phyloP scores from a whole-genome alignment of 148 eudicot species.

The Persicaria maculosa region DNA sequence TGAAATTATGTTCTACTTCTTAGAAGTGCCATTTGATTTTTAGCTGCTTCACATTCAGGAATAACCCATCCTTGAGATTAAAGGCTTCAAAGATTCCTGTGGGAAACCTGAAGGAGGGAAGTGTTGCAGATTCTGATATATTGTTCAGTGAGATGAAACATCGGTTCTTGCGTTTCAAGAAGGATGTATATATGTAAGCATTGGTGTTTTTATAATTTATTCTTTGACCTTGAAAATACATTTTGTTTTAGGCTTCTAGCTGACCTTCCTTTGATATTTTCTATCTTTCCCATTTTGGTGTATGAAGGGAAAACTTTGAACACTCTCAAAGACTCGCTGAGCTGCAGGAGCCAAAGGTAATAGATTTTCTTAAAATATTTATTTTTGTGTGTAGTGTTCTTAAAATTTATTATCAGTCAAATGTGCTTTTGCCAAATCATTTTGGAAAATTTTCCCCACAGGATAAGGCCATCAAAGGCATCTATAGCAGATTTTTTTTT shows the following conservation, averaged over 20 bases:
- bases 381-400: not conserved
- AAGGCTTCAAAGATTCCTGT: constrained; percentile 41
- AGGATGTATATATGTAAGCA: constrained; percentile 69
- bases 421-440: not conserved
- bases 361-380: not conserved
- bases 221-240: not conserved
- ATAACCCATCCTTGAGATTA: constrained; percentile 34
- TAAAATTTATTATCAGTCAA: not conserved
- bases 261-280: not conserved
- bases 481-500: too few relatives aligned
- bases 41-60: constrained; percentile 28
- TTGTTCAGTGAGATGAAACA: constrained; percentile 50
- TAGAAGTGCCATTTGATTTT: not conserved
- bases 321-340: constrained; percentile 62
- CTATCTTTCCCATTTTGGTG: constrained; percentile 4
- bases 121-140: constrained; percentile 19
- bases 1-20: constrained; percentile 2
- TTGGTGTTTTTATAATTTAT: not conserved
- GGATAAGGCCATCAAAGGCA: not conserved
- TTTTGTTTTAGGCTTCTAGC: not conserved
- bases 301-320: constrained; percentile 56
- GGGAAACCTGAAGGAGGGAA: constrained; percentile 23
- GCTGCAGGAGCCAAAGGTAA: constrained; percentile 74
- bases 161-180: constrained; percentile 70
- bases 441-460: not conserved